Evolutionary conservation across 331 rosid genomes (phyloP).

Genomic region (Cydonia oblonga): DNA sequence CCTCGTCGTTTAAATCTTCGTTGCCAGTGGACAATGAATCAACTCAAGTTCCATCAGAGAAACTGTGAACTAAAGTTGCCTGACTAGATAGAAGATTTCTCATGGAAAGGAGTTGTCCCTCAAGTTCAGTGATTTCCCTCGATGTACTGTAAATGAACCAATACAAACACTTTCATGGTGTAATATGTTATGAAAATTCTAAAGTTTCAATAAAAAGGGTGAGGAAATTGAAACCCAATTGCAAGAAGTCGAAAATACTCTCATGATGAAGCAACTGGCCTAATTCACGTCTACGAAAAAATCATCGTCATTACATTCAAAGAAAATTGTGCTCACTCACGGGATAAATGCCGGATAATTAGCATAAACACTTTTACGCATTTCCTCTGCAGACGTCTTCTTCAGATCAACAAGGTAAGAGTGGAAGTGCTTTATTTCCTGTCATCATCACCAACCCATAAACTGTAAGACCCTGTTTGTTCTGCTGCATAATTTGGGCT

Average conservation of each 20-base stretch:
- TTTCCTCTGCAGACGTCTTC: constrained; percentile 95
- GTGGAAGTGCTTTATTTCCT: constrained; percentile 69
- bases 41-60: constrained; percentile 58
- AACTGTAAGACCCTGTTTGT: not conserved
- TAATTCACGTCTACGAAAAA: not conserved
- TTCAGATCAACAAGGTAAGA: constrained; percentile 59
- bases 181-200: no score
- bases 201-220: no score
- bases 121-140: constrained; percentile 79
- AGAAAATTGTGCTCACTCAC: constrained; percentile 22
- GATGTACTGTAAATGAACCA: constrained; percentile 52
- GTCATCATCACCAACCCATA: not conserved
- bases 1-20: constrained; percentile 34
- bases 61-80: constrained; percentile 72
- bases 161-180: not conserved
- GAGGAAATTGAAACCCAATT: no score
- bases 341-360: constrained; percentile 86
- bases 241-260: no score
- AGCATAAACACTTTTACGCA: constrained; percentile 87
- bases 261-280: no score
- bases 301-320: not conserved
- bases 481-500: no score
- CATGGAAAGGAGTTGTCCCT: constrained; percentile 80
- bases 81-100: constrained; percentile 74
- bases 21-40: constrained; percentile 31